These are phyloP conservation scores for Umbelopsis sp. DNA, from an alignment of 371 early-diverging fungal species.

Conservation along the genomic window DNA sequence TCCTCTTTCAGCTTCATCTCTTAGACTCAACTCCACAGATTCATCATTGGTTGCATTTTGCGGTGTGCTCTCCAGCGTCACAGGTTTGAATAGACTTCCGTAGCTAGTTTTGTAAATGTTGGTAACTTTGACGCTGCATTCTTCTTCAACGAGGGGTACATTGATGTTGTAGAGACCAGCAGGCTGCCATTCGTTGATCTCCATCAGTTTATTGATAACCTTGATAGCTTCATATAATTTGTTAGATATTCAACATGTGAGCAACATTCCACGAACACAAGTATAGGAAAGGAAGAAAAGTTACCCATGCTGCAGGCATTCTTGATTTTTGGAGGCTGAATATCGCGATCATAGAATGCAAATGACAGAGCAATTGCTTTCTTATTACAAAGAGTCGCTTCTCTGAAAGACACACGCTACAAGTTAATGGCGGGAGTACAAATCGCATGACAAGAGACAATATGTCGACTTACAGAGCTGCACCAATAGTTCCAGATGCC, in stretches of 20 bases:
- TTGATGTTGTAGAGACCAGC: slow-evolving; percentile 44
- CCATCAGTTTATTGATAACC: slow-evolving; percentile 36
- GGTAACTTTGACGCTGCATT: slow-evolving; percentile 44
- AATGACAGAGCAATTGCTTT: slow-evolving; percentile 51
- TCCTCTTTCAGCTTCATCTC: slow-evolving; percentile 28
- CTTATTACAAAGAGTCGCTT: slow-evolving; percentile 36
- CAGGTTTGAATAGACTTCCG: slow-evolving; percentile 37
- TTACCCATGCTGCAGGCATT: slow-evolving; percentile 43
- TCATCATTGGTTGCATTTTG: slow-evolving; percentile 13
- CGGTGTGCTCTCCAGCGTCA: neutral
- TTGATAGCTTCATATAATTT: slow-evolving; percentile 27
- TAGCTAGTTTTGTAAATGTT: slow-evolving; percentile 32
- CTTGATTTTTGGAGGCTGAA: slow-evolving; percentile 25
- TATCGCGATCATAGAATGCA: slow-evolving; percentile 37
- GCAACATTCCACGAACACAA: neutral
- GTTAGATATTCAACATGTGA: neutral
- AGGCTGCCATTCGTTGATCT: slow-evolving; percentile 39
- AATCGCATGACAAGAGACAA: neutral
- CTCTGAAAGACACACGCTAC: slow-evolving; percentile 24
- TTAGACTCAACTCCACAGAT: slow-evolving; percentile 25
- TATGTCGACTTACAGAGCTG: slow-evolving; percentile 35
- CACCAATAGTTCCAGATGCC: slow-evolving; percentile 51
- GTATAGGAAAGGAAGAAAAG: neutral
- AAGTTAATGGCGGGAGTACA: neutral
- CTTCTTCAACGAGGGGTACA: slow-evolving; percentile 39